Base-by-base conservation (phyloP, 1,139 yeast genomes). In the Pichia sp. region DNA sequence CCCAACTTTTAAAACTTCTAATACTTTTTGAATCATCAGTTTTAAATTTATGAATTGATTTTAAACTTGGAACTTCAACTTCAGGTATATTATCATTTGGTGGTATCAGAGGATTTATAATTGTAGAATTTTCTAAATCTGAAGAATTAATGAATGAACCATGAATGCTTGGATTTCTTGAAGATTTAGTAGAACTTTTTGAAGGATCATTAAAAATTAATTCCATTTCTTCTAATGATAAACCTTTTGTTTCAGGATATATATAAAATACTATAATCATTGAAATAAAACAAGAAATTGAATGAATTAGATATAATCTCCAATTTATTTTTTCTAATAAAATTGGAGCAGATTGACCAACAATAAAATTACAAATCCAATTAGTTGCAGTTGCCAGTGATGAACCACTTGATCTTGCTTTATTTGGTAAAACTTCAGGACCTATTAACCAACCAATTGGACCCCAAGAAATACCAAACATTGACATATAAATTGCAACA, bases 331-430 rank as follows among this genome's bases (percentile, higher is more conserved):
- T 47, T 55, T 85, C 95, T 56, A 89, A 83, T 48, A 89, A 71
- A 31, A 89, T 76, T 1, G 97, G 97, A 0, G 96, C 86, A 76
- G 83, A 74, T 64, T 87, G 92, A 10, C 97, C 97, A 24, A 89
- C 97, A 40, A 89, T 67, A 68, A 87, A 89, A 65, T 89, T 89
- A 67, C 87, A 89, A n/a, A 87, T 76, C 97, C 97, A 90, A 63
- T 89, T 89, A 9, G 95, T 80, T 1, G 96, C 96, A 0, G 96
- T 89, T 0, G 96, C 82, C 52, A 87, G 68, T 1, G 96, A 87
- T 0, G 96, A 95, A 41, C 96, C 96, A 58, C 89, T 86, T 7
- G 96, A 89, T 49, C 97, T 76, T n/a, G 89, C 89, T 24, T 82
- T 71, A 50, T 86, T 76, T 0, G 97, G 97, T 48, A 90, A 74